These are phyloP conservation scores for Cutaneotrichosporon sp. DNA, from an alignment of 1,284 basidiomycete genomes.

Conservation along the genomic window DNA sequence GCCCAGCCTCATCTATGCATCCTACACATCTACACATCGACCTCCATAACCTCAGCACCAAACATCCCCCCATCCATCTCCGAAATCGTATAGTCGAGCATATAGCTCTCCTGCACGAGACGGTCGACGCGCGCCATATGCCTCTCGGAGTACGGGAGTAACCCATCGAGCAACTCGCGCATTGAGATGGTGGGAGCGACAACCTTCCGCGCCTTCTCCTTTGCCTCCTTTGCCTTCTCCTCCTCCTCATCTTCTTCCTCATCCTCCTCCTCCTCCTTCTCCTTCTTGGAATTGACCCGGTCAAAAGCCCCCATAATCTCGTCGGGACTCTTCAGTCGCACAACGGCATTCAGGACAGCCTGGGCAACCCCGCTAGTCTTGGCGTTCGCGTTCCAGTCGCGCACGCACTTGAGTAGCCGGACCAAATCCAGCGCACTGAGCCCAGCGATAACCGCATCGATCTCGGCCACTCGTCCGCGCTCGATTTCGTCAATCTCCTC, in stretches of 20 bases:
- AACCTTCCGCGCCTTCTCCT: conserved; percentile 18
- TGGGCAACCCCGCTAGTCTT: conserved; percentile 86
- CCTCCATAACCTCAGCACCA: conserved; percentile 45
- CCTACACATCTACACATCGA: conserved; percentile 24
- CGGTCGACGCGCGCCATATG: conserved; percentile 83
- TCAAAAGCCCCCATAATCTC: conserved; percentile 72
- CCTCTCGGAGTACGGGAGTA: conserved; percentile 91
- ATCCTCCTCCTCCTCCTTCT: conserved; percentile 37
- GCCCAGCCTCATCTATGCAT: conserved; percentile 1
- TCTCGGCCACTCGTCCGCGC: conserved; percentile 49
- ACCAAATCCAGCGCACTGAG: conserved; percentile 72
- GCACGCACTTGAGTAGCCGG: conserved; percentile 75
- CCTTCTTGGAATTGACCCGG: conserved; percentile 31
- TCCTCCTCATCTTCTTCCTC: conserved; percentile 39
- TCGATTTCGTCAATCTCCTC: conserved; percentile 12
- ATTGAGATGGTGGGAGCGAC: conserved; percentile 46
- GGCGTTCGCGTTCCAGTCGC: conserved; percentile 91
- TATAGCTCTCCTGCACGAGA: conserved; percentile 86
- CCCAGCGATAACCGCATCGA: conserved; percentile 78
- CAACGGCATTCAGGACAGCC: conserved; percentile 73
- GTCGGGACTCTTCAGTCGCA: conserved; percentile 71
- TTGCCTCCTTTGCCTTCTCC: conserved; percentile 28
- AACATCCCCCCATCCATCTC: conserved; percentile 75
- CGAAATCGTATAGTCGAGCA: conserved; percentile 84
- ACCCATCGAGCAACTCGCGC: conserved; percentile 75